Evolutionary conservation across 2,329 filamentous ascomycete species (phyloP).

Genomic region (Phaeosphaeria sp.): DNA sequence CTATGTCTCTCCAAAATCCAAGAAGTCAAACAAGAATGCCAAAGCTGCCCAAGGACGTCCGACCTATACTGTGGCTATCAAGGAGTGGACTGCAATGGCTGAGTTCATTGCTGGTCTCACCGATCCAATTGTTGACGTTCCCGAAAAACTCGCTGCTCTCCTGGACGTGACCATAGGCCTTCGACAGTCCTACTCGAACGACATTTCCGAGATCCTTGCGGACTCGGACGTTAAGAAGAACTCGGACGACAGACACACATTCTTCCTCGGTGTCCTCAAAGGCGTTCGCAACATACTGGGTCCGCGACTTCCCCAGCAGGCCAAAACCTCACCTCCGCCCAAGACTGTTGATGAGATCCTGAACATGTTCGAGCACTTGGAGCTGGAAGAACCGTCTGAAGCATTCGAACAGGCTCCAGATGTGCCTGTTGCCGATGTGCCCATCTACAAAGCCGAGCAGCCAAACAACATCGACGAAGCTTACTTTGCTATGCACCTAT

Average conservation of each 20-base stretch:
- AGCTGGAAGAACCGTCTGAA: constrained; percentile 49
- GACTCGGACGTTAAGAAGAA: not conserved
- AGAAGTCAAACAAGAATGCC: constrained; percentile 1
- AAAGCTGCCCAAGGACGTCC: not conserved
- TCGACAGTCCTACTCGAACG: not conserved
- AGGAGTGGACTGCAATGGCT: constrained; percentile 50
- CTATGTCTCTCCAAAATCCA: constrained; percentile 23
- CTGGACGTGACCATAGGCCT: constrained; percentile 48
- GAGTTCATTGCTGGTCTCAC: constrained; percentile 40
- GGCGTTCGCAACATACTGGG: not conserved
- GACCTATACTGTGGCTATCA: constrained; percentile 47
- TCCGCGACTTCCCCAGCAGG: not conserved
- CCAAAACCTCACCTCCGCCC: not conserved
- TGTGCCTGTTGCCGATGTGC: constrained; percentile 8
- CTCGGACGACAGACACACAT: not conserved
- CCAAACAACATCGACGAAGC: constrained; percentile 9
- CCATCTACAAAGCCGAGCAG: constrained; percentile 12
- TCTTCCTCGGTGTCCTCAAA: not conserved
- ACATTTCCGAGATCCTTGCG: not conserved
- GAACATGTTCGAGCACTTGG: constrained; percentile 48
- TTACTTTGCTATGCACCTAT: constrained; percentile 14
- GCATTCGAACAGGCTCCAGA: constrained; percentile 44
- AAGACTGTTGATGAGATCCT: constrained; percentile 29
- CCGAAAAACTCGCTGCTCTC: constrained; percentile 36
- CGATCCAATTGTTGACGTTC: constrained; percentile 36